phyloP scores from a whole-genome alignment of 2,329 filamentous ascomycete species.

The Aspergillus jensenii region DNA sequence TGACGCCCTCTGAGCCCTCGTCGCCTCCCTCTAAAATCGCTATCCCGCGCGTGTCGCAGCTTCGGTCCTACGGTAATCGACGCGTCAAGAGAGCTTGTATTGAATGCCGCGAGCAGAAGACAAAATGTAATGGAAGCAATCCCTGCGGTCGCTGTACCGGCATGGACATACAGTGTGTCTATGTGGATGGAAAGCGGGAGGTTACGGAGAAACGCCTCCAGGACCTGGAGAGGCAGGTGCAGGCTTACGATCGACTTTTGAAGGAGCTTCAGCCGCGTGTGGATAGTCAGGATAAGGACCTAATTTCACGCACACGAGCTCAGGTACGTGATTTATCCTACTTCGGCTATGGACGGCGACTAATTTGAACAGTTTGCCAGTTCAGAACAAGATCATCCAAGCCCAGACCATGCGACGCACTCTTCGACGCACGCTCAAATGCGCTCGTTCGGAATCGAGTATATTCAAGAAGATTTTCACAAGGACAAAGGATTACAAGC shows the following conservation, averaged over 20 bases:
- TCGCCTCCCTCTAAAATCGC: conserved; percentile 24
- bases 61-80: conserved; percentile 25
- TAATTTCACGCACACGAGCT: conserved; percentile 33
- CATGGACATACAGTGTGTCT: conserved; percentile 39
- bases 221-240: conserved; percentile 38
- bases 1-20: background rate
- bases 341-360: background rate
- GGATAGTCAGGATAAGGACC: conserved; percentile 30
- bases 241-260: conserved; percentile 36
- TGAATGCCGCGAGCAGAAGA: conserved; percentile 47
- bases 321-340: conserved; percentile 26
- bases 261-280: conserved; percentile 26
- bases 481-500: conserved; percentile 38
- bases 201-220: conserved; percentile 42
- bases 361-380: background rate
- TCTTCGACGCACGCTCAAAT: conserved; percentile 2
- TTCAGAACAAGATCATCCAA: background rate
- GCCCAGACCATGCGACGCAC: conserved; percentile 10
- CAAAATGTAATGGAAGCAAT: conserved; percentile 47
- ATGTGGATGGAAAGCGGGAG: conserved; percentile 46
- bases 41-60: conserved; percentile 28
- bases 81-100: conserved; percentile 43
- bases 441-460: conserved; percentile 34
- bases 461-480: conserved; percentile 45
- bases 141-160: conserved; percentile 46